A percentile compares a stretch with the other conserved stretches of the same genome.
Evolutionary conservation across 306 rosid genomes (phyloP).

Genomic region (Cicer pinnatifidum): DNA sequence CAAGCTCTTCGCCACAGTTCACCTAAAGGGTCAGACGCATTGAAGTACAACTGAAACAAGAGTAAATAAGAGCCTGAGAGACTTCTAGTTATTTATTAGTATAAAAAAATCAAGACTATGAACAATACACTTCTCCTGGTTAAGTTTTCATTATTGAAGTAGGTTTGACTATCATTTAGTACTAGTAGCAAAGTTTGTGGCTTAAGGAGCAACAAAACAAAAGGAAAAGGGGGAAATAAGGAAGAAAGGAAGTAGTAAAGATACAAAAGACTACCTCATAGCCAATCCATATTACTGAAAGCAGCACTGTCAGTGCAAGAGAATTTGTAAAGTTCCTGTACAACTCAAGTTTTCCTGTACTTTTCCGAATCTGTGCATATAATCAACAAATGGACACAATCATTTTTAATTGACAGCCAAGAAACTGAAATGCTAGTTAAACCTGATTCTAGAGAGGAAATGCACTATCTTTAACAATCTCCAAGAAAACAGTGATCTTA

Average conservation of each 20-base stretch:
- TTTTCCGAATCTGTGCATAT: slow-evolving; percentile 61
- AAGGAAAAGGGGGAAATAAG: neutral
- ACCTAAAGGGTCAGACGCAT: slow-evolving; percentile 73
- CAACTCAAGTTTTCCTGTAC: slow-evolving; percentile 70
- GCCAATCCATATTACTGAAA: slow-evolving; percentile 76
- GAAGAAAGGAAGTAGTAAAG: neutral
- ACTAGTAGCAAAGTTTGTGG: neutral
- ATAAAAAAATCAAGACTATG: slow-evolving; percentile 15
- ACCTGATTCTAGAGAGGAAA: neutral
- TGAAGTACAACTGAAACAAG: slow-evolving; percentile 74
- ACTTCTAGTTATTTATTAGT: neutral
- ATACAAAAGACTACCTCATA: slow-evolving; percentile 60
- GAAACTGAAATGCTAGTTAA: slow-evolving; percentile 33
- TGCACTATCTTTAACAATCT: slow-evolving; percentile 6
- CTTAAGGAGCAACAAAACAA: slow-evolving; percentile 4
- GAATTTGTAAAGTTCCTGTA: slow-evolving; percentile 81
- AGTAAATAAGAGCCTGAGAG: slow-evolving; percentile 27
- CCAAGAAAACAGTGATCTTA: slow-evolving; percentile 27
- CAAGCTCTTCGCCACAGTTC: slow-evolving; percentile 78
- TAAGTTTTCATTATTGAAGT: neutral
- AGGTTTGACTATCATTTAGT: neutral
- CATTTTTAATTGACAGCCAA: slow-evolving; percentile 20
- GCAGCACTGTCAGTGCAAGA: slow-evolving; percentile 76
- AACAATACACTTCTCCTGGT: slow-evolving; percentile 16
- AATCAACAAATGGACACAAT: slow-evolving; percentile 22